These are phyloP conservation scores for Vicia villosa DNA, from an alignment of 306 rosid species.

Conservation along the genomic window DNA sequence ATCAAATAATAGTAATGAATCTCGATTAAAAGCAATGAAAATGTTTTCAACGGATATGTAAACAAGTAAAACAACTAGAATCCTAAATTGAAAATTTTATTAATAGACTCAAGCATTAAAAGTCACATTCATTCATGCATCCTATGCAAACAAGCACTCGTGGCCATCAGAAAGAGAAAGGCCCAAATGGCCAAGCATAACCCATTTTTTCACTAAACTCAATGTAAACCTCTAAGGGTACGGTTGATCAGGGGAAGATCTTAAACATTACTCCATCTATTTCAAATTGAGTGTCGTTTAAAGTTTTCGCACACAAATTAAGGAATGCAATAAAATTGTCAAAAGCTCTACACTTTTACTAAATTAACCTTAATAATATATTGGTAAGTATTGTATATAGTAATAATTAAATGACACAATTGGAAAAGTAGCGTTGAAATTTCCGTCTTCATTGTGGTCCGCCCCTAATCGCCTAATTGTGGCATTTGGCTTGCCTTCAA, in stretches of 20 bases:
- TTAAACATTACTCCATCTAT: background rate
- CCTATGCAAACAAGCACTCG: conserved; percentile 1
- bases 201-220: background rate
- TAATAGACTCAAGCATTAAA: conserved; percentile 15
- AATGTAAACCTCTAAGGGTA: background rate
- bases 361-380: no score
- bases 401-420: no score
- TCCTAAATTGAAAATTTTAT: background rate
- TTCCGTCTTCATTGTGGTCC: no score
- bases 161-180: conserved; percentile 5
- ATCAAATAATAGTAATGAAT: background rate
- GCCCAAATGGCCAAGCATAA: conserved; percentile 19
- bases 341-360: no score
- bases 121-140: conserved; percentile 1
- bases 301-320: no score
- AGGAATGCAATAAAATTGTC: no score
- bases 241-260: background rate
- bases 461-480: no score
- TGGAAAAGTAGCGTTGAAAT: no score
- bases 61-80: background rate
- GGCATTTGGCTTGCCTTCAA: no score
- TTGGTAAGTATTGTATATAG: no score
- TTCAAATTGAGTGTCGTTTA: no score
- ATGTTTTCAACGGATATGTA: background rate
- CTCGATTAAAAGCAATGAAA: background rate